Base-by-base conservation (phyloP, 1,284 basidiomycete genomes). In the Hymenochaete sp. region DNA sequence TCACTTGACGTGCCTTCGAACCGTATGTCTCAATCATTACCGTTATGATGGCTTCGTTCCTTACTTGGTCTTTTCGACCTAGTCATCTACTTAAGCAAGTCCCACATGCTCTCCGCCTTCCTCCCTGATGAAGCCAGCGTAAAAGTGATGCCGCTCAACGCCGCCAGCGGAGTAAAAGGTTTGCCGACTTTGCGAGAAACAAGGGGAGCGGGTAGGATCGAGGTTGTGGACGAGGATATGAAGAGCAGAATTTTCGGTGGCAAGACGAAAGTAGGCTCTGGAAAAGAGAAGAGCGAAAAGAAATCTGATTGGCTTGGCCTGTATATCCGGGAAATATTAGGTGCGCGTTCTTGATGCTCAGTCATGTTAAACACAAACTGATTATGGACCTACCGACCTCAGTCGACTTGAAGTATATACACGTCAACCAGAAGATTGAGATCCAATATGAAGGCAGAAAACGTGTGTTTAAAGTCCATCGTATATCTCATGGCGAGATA, bases 61-160 rank as follows among this genome's bases (percentile, higher is more conserved):
- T 18, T 31, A 29, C 24, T 16, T 16, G 22, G 25, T 13, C 18
- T n/a, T 35, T 37, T 14, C 13, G n/a, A n/a, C n/a, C 26, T 52
- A 85, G 82, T 61, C 52, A 61, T 81, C 46, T 61, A 69, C 29
- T 58, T 79, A 42, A 75, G 79, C 19, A 62, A 62, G 13, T 75
- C 79, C 21, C 59, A 81, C 42, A 64, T 77, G 44, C 65, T 81
- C 49, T 84, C 82, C 22, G 75, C 77, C 28, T 64, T 66, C 47
- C 61, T 85, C 28, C 55, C 63, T 50, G 61, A 69, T 52, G 72
- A 72, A 4, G 58, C 64, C 33, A 62, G 66, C 50, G 70, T 68
- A 38, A 67, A 64, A 35, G 49, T 84, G 38, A 66, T 66, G 52
- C 64, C 75, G 44, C 59, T 84, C 52, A 69, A 69, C 32, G 65